Base-by-base conservation (phyloP, 2,329 filamentous ascomycete species). In the Lachnellula hyalina region DNA sequence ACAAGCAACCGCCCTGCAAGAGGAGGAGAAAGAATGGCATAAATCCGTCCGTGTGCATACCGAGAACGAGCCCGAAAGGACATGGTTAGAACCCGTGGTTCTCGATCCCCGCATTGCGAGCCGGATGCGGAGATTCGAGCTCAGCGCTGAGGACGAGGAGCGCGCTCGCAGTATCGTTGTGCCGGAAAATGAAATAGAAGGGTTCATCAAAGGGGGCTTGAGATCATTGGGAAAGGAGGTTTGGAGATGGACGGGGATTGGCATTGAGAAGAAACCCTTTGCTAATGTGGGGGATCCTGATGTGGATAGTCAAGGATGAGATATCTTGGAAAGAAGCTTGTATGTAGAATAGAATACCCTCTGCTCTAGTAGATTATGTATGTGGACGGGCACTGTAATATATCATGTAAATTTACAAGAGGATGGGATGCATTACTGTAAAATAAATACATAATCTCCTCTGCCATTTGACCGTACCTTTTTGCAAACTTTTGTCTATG, bases 11-110 rank as follows among this genome's bases (percentile, higher is more conserved):
- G 74, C 83, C 12, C 80, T 96, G 25, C 75, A 77, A 38, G 73
- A 83, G 36, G 91, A 94, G 74, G 90, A 96, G 73, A 73, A 73
- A 45, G 83, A 93, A 69, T 96, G 91, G 91, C 85, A 87, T 70
- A 96, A 95, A 73, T 84, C 80, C n/a, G 81, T 85, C 5, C 85
- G 82, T 72, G 83, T 85, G 63, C 69, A 70, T 42, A 70, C 73
- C 67, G 67, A 80, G 67, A 68, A 74, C 66, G 72, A 79, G 69
- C 75, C 78, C 53, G 89, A 92, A 72, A 83, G 81, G 64, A 85
- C 92, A 49, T 96, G 90, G 89, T 71, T 87, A 8, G 82, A 86
- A 52, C 81, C 85, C 11, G 75, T 96, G 51, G 84, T 88, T 2
- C 69, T 96, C 9, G 92, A 99, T 68, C 74, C 82, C 12, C 81